Conservation (phyloP, 352 stramenopile species). For the Phytopythium vexans region DNA sequence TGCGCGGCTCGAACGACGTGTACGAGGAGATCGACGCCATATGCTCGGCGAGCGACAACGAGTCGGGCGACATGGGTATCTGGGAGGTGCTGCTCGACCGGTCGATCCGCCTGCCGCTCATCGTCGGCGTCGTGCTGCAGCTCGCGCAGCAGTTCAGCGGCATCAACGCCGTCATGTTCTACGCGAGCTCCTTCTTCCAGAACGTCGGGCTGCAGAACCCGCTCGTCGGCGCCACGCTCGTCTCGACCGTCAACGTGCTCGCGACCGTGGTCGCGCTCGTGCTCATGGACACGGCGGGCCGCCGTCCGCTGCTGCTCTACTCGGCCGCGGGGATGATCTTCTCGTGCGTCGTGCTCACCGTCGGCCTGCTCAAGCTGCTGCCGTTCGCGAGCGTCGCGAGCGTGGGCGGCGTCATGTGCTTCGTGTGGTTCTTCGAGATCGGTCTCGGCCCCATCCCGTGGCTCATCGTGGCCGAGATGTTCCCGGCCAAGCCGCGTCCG, state of each 20-base stretch:
- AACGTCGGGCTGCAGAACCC: constrained; percentile 66
- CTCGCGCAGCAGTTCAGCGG: constrained; percentile 69
- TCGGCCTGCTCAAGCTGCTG: constrained; percentile 60
- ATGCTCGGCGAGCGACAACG: constrained; percentile 75
- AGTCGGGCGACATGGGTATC: constrained; percentile 57
- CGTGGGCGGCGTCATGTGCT: constrained; percentile 70
- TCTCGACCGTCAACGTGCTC: constrained; percentile 72
- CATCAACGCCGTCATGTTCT: constrained; percentile 83
- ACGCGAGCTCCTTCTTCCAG: constrained; percentile 74
- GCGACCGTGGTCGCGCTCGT: constrained; percentile 67
- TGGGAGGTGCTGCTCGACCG: constrained; percentile 58
- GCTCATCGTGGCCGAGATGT: constrained; percentile 97
- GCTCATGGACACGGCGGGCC: constrained; percentile 72
- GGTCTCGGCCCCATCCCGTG: constrained; percentile 91
- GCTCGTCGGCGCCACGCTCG: constrained; percentile 55
- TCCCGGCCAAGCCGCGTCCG: constrained; percentile 91
- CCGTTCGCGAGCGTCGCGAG: constrained; percentile 58
- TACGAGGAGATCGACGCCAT: constrained; percentile 84
- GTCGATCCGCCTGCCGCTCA: constrained; percentile 61
- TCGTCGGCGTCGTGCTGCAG: constrained; percentile 60
- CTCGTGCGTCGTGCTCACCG: constrained; percentile 58
- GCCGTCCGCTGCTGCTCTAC: constrained; percentile 67
- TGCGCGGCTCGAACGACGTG: constrained; percentile 71
- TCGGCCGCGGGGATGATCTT: constrained; percentile 68
- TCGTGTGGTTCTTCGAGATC: constrained; percentile 76